Percentiles rank a stretch among this genome's conserved stretches.
These are phyloP conservation scores for Malassezia furfur DNA, from an alignment of 1,284 basidiomycete species.

Conservation along the genomic window DNA sequence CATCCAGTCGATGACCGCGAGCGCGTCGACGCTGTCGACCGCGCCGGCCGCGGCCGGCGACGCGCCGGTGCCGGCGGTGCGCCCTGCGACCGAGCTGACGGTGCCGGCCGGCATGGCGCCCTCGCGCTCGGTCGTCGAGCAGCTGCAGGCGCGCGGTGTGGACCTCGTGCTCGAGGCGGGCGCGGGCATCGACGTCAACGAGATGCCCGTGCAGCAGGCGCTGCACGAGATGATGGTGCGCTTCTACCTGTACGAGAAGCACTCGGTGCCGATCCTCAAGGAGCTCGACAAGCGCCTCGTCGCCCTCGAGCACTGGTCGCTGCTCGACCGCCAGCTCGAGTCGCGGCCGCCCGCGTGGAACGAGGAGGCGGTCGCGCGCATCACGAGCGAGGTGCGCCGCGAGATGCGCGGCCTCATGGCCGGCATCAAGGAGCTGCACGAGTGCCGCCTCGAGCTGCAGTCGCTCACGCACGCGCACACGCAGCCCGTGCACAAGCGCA, in stretches of 20 bases:
- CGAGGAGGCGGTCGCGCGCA: conserved; percentile 39
- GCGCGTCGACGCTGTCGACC: not conserved
- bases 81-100: not conserved
- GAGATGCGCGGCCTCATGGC: conserved; percentile 42
- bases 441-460: conserved; percentile 12
- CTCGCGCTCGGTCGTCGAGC: conserved; percentile 15
- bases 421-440: conserved; percentile 32
- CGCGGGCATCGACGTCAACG: conserved; percentile 16
- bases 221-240: conserved; percentile 45
- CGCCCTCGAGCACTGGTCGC: conserved; percentile 42
- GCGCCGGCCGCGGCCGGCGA: not conserved
- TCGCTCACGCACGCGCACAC: conserved; percentile 1
- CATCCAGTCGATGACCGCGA: conserved; percentile 13
- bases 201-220: conserved; percentile 31
- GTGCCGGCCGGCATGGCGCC: conserved; percentile 7
- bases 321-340: conserved; percentile 21
- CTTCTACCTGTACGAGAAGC: conserved; percentile 46
- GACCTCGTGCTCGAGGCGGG: conserved; percentile 10
- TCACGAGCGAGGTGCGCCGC: conserved; percentile 44
- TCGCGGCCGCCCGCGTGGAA: conserved; percentile 23
- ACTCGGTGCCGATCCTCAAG: conserved; percentile 42
- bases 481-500: conserved; percentile 2
- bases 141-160: conserved; percentile 7
- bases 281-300: conserved; percentile 39
- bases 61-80: not conserved